Evolutionary conservation across 2,329 filamentous ascomycete species (phyloP).

Genomic region (Talaromyces sp.): DNA sequence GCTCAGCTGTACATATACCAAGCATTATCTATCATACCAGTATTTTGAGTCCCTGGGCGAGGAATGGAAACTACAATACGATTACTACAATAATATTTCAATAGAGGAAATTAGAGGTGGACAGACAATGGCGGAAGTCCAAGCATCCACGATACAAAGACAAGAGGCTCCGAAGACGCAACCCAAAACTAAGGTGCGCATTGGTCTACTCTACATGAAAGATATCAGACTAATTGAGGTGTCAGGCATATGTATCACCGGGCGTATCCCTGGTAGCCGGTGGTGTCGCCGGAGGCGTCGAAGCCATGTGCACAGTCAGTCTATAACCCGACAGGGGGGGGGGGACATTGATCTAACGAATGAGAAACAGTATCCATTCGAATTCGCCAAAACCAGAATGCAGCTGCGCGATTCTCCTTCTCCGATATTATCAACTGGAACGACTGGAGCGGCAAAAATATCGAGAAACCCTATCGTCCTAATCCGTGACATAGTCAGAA

Average conservation of each 20-base stretch:
- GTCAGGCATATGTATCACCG: conserved; percentile 30
- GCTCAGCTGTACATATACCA: background rate
- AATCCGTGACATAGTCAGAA: conserved; percentile 52
- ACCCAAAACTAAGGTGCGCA: background rate
- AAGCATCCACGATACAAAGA: background rate
- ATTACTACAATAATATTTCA: background rate
- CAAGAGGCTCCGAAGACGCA: background rate
- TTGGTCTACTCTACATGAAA: background rate
- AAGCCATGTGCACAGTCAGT: conserved; percentile 49
- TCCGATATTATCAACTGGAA: conserved; percentile 42
- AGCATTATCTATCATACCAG: background rate
- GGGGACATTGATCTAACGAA: background rate
- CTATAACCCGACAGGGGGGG: background rate
- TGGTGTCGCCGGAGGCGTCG: conserved; percentile 52
- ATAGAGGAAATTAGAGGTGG: too few species aligned
- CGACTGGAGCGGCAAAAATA: conserved; percentile 25
- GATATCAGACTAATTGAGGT: background rate
- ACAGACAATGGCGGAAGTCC: conserved; percentile 7
- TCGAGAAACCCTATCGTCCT: conserved; percentile 58
- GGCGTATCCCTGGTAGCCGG: conserved; percentile 51
- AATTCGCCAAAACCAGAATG: conserved; percentile 64
- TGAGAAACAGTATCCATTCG: conserved; percentile 57
- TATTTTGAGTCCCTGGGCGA: too few species aligned
- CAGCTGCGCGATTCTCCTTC: conserved; percentile 46
- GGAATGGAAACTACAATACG: background rate